Conservation (phyloP, 1,284 basidiomycete genomes). For the Sanghuangporus sanghuang region DNA sequence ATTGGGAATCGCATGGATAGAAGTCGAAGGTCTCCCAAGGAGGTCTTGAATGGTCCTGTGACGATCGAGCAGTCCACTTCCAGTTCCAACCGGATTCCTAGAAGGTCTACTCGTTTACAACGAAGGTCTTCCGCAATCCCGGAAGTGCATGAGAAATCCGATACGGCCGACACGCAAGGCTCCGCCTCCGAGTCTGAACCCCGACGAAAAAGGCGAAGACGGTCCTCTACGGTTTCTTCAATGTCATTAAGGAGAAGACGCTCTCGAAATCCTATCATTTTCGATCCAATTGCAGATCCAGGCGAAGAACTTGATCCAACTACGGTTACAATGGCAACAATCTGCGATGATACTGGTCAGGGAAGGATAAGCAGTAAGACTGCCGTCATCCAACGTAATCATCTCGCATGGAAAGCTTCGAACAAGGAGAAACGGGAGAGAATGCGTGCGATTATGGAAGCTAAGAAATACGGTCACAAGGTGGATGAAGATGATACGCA, state of each 20-base stretch:
- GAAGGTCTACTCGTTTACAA: background rate
- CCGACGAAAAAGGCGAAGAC: conserved; percentile 1
- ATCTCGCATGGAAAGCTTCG: conserved; percentile 59
- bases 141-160: background rate
- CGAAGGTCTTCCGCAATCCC: background rate
- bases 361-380: conserved; percentile 72
- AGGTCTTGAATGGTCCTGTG: background rate
- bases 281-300: conserved; percentile 53
- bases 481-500: conserved; percentile 37
- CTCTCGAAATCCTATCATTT: conserved; percentile 36
- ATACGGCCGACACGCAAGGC: background rate
- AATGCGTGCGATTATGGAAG: conserved; percentile 58
- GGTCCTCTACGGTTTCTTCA: conserved; percentile 4
- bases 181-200: background rate
- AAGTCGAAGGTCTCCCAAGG: background rate
- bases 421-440: conserved; percentile 59
- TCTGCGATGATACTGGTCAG: conserved; percentile 68
- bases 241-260: conserved; percentile 18
- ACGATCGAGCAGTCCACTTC: background rate
- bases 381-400: conserved; percentile 59
- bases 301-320: conserved; percentile 76
- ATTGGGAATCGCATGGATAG: background rate
- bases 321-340: conserved; percentile 66
- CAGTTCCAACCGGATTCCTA: background rate
- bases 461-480: conserved; percentile 62